Conservation (phyloP, 129 eudicot genomes). For the Ambrosia trifida region DNA sequence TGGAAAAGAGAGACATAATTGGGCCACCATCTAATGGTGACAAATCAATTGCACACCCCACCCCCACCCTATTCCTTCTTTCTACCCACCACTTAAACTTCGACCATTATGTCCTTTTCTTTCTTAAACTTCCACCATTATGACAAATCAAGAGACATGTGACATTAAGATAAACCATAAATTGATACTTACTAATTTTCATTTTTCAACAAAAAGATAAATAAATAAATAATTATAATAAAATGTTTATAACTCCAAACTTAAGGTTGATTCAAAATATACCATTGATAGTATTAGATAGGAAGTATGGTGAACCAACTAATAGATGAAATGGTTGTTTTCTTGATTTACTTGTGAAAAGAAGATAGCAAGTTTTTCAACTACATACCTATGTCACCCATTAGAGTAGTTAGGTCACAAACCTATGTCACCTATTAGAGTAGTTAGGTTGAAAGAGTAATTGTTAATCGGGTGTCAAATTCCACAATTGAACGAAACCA, state of each 20-base stretch:
- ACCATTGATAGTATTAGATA: too few species aligned
- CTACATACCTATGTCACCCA: background rate
- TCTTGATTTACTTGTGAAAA: background rate
- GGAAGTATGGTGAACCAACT: conserved; percentile 4
- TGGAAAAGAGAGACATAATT: conserved; percentile 33
- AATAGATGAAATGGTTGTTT: background rate
- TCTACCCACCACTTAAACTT: conserved; percentile 26
- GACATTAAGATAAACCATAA: conserved; percentile 15
- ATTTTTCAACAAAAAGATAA: background rate
- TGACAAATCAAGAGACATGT: conserved; percentile 31
- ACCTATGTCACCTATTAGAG: background rate
- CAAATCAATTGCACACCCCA: conserved; percentile 37
- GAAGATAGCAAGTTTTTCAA: background rate
- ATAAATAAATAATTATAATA: too few species aligned
- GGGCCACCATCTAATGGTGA: conserved; percentile 45
- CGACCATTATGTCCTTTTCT: conserved; percentile 13
- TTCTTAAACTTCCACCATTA: conserved; percentile 29
- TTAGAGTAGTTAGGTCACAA: background rate
- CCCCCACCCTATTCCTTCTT: conserved; percentile 31
- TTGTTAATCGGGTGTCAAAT: background rate
- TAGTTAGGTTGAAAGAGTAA: background rate
- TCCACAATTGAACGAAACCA: background rate
- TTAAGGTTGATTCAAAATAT: background rate
- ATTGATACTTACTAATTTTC: background rate
- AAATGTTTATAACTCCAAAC: background rate